Evolutionary conservation across 352 stramenopile species (phyloP).

Genomic region (Lagenidium giganteum): DNA sequence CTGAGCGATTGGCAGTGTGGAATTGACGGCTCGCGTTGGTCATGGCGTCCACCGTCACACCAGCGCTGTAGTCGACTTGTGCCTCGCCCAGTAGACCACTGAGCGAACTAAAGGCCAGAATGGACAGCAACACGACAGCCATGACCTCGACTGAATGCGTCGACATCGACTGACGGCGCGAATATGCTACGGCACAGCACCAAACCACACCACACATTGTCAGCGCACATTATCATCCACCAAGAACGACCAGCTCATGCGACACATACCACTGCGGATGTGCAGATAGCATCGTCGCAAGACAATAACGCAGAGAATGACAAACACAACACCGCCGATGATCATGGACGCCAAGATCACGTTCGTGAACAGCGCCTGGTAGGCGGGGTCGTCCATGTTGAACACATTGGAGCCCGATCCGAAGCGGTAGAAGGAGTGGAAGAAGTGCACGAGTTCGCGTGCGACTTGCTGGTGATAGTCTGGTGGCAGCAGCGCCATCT

Average conservation of each 20-base stretch:
- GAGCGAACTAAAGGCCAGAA: conserved; percentile 67
- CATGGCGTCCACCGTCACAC: conserved; percentile 66
- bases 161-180: conserved; percentile 31
- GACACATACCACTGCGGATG: conserved; percentile 46
- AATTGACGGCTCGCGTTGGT: conserved; percentile 63
- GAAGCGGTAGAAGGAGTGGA: conserved; percentile 81
- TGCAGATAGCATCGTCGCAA: conserved; percentile 64
- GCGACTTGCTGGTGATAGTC: conserved; percentile 70
- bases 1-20: conserved; percentile 26
- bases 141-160: conserved; percentile 56
- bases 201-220: too few species aligned
- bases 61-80: conserved; percentile 79
- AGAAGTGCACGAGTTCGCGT: conserved; percentile 61
- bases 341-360: conserved; percentile 60
- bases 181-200: conserved; percentile 42
- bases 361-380: conserved; percentile 63
- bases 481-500: conserved; percentile 46
- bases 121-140: conserved; percentile 60
- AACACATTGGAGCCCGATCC: conserved; percentile 45
- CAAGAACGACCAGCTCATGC: background rate
- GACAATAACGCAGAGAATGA: conserved; percentile 59
- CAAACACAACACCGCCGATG: conserved; percentile 56
- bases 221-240: background rate
- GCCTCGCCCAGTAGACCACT: conserved; percentile 68
- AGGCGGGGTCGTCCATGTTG: conserved; percentile 39